Base-by-base conservation (phyloP, 192 early-diverging fungal genomes). In the Gonapodya sp. region DNA sequence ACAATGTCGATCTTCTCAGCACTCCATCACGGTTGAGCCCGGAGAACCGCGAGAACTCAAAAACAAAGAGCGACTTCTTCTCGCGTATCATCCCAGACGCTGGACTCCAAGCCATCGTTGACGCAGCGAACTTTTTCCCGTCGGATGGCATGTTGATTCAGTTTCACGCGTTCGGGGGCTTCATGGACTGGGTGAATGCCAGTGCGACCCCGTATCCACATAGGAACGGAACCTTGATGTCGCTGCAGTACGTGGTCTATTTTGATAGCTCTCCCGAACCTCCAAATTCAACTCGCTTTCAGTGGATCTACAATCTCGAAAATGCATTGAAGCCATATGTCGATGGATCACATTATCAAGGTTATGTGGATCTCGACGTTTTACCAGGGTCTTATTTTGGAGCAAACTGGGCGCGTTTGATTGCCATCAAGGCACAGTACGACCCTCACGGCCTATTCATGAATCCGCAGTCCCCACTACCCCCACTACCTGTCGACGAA, bases 11-110 rank as follows among this genome's bases (percentile, higher is more conserved):
- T 33, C 8, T 14, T 34, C 30, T 18, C 75, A 77, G 18, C 75
- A 32, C 34, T 2, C 30, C 75, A 8, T 14, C 75, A 18, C 75
- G 75, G 18, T 14, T 77, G 8, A 33, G 8, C 75, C 2, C 30
- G 8, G 34, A 16, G 8, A 77, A 77, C 75, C 30, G 34, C 75
- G 34, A 77, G 8, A 32, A 77, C 34, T 2, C 34, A 18, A 77
- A 77, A 31, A 33, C 75, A 16, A 77, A 77, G 75, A 77, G 75
- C 75, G 18, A 32, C 8, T 77, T 31, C 75, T 2, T 77, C 75
- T 14, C 75, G 8, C 2, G 2, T 16, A 16, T 34, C 75, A 8
- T 34, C 75, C 34, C 34, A 16, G 75, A 34, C 75, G 34, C 75
- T 2, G 18, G 18, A 34, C 75, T 64, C 8, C 46, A 64, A 64